These are phyloP conservation scores for Coemansia sp. DNA, from an alignment of 192 early-diverging fungal species.

Conservation along the genomic window DNA sequence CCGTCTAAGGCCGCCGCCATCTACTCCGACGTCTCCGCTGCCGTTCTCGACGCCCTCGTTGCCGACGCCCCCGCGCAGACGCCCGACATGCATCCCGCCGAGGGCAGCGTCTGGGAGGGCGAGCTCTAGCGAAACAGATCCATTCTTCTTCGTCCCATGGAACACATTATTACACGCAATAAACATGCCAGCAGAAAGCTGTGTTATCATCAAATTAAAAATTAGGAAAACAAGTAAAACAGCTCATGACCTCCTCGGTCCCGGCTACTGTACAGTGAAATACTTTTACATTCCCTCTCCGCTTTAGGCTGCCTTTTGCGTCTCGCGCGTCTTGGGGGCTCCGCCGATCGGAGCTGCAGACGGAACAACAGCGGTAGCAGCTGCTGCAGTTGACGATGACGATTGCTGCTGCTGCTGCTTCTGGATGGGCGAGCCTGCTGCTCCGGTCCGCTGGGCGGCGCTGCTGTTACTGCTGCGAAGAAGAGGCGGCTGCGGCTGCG, in stretches of 20 bases:
- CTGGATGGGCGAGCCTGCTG: neutral
- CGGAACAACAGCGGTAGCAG: neutral
- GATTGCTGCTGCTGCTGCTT: neutral
- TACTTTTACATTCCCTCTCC: neutral
- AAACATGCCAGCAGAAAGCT: neutral
- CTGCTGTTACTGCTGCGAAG: neutral
- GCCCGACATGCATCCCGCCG: slow-evolving; percentile 21
- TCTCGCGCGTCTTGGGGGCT: neutral
- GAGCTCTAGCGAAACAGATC: slow-evolving; percentile 9
- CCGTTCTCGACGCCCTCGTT: slow-evolving; percentile 29
- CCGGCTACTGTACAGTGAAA: neutral
- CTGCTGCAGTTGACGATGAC: neutral
- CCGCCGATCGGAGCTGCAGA: slow-evolving; percentile 1
- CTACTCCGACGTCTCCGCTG: slow-evolving; percentile 3
- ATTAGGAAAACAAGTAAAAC: neutral
- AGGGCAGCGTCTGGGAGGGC: slow-evolving; percentile 37
- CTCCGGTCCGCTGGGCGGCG: neutral
- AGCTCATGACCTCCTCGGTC: neutral
- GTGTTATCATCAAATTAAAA: neutral
- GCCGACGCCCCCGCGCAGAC: slow-evolving; percentile 23
- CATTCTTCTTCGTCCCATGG: neutral
- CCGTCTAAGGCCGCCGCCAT: slow-evolving; percentile 22
- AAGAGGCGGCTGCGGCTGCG: neutral
- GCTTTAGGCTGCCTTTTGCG: slow-evolving; percentile 6
- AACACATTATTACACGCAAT: neutral